Base-by-base conservation (phyloP, 2,329 filamentous ascomycete species). In the Calcarisporium arbuscula region DNA sequence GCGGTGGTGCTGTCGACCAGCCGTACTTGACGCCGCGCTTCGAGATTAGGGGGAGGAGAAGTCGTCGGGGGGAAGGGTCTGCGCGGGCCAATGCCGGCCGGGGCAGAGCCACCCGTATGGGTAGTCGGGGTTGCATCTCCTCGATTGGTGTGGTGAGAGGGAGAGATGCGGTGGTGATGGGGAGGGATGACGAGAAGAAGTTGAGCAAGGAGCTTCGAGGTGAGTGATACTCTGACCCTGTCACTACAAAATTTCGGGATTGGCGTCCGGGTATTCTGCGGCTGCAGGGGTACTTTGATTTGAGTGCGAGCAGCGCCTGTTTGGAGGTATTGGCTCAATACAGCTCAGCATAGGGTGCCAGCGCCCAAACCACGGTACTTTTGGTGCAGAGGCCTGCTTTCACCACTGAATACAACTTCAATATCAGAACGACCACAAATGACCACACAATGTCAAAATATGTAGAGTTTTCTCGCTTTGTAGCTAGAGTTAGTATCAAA, bases 1-100 rank as follows among this genome's bases (percentile, higher is more conserved):
- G 70, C 19, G 60, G 50, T 35, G 70, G 62, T 38, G 68, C 63
- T 4, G 76, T 81, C 36, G 65, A 67, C 77, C 77, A 82, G 51
- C 77, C 77, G 52, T 74, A 70, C 43, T 74, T 69, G 51, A 76
- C 66, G 52, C 67, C 64, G 52, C 69, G 70, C 42, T 52, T 56
- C 38, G 64, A 50, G 21, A 61, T 67, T 35, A 60, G 62, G 31
- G 68, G 63, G 47, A 72, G 62, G 42, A 70, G 58, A 35, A 62
- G 56, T 44, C 60, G 59, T 43, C 51, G 53, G 47, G 54, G 44
- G 39, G 49, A 39, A 45, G 25, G 12, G 34, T 52, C 42, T 30
- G 46, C 45, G 29, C 50, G 43, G 46, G 38, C 18, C 7, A 52
- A 48, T 36, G 49, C 44, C 55, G 57, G 54, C 54, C 58, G 50